Conservation (phyloP, 2,329 filamentous ascomycete species). For the Metarhizium guizhouense region DNA sequence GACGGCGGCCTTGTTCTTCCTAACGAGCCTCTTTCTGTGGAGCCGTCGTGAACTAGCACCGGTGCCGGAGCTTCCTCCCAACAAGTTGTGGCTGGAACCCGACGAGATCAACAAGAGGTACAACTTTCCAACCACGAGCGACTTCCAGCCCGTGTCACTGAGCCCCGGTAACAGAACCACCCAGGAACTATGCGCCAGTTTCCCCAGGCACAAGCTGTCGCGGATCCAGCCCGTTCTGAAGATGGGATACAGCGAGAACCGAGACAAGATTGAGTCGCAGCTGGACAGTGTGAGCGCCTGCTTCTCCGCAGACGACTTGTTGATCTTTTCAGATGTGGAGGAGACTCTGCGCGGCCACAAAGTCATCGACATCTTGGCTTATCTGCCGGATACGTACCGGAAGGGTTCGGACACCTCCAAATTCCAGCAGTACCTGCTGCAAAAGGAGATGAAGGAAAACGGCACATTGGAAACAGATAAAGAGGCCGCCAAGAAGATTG, state of each 20-base stretch:
- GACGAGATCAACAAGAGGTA: slow-evolving; percentile 12
- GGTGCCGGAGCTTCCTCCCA: neutral
- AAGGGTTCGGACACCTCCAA: slow-evolving; percentile 22
- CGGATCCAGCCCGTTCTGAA: slow-evolving; percentile 24
- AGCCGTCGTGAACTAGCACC: neutral
- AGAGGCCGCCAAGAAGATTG: slow-evolving; percentile 22
- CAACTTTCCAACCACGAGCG: slow-evolving; percentile 19
- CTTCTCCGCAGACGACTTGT: slow-evolving; percentile 29
- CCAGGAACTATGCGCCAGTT: slow-evolving; percentile 20
- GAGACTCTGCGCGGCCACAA: slow-evolving; percentile 31
- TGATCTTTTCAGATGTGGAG: slow-evolving; percentile 43
- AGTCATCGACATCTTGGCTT: slow-evolving; percentile 32
- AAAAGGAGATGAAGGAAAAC: slow-evolving; percentile 24
- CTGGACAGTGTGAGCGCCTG: slow-evolving; percentile 43
- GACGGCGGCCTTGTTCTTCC: slow-evolving; percentile 14
- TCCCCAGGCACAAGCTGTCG: slow-evolving; percentile 21
- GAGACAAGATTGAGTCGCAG: slow-evolving; percentile 27
- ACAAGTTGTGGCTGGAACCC: neutral
- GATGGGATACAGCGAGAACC: slow-evolving; percentile 19
- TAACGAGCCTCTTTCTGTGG: slow-evolving; percentile 4
- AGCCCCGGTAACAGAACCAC: slow-evolving; percentile 13
- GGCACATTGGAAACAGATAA: slow-evolving; percentile 19
- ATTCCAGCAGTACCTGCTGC: slow-evolving; percentile 31
- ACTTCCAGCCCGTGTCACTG: slow-evolving; percentile 20
- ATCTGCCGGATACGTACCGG: slow-evolving; percentile 20